Evolutionary conservation across 1,284 basidiomycete species (phyloP).

Genomic region (Irpex sp.): DNA sequence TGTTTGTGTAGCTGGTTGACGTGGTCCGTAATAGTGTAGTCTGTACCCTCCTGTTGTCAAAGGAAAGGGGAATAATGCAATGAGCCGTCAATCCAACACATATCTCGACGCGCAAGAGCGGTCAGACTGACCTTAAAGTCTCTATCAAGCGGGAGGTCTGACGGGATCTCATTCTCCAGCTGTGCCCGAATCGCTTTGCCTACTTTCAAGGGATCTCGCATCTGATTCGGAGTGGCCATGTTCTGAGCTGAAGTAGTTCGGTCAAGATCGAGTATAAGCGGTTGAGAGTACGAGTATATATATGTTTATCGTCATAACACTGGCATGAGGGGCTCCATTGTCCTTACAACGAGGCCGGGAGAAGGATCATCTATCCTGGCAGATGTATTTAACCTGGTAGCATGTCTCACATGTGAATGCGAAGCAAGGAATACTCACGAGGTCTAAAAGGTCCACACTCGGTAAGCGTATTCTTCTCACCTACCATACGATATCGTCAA

Average conservation of each 20-base stretch:
- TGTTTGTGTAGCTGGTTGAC: constrained; percentile 28
- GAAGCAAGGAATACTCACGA: neutral
- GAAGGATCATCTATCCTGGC: neutral
- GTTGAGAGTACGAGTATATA: neutral
- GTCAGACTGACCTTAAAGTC: constrained; percentile 21
- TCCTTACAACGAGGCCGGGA: neutral
- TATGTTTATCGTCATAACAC: neutral
- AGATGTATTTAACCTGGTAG: neutral
- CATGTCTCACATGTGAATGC: neutral
- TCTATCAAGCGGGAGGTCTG: constrained; percentile 30
- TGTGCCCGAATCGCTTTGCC: constrained; percentile 33
- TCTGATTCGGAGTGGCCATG: constrained; percentile 25
- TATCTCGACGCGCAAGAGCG: neutral
- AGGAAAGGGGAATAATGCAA: too few relatives aligned
- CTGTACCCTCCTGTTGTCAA: constrained; percentile 21
- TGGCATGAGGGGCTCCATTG: neutral
- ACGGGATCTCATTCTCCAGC: constrained; percentile 29
- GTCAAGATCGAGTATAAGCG: neutral
- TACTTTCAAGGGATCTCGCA: constrained; percentile 32
- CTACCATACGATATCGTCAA: neutral
- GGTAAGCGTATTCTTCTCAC: neutral
- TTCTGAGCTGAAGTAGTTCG: neutral
- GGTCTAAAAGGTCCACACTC: neutral
- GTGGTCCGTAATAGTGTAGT: constrained; percentile 32
- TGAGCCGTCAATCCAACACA: too few relatives aligned